Evolutionary conservation across 352 stramenopile species (phyloP), one percentile per base, ranked within the genome.

Genomic region (Phytophthora uliginosa): DNA sequence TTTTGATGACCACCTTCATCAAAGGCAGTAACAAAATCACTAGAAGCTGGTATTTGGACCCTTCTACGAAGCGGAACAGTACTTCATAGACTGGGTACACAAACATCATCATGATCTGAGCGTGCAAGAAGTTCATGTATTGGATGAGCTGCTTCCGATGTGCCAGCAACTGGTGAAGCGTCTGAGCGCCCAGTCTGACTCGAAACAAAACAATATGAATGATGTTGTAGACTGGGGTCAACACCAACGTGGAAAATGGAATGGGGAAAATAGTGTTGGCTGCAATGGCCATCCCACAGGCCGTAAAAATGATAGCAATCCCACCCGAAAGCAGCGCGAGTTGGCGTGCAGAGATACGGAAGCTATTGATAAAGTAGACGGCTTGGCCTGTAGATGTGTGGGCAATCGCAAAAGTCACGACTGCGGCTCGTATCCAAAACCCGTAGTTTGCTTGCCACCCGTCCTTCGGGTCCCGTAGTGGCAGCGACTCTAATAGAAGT

Each of bases 11-110:
- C 18, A 50, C 42, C 18, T 50, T 50, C 7, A 50, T 50, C 42
- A 50, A 8, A 7, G 42, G 42, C 20, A 50, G 18, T 10, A 50
- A 17, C 42, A 20, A 20, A 6, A 50, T 50, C 18, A 50, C 42
- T 20, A 13, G 18, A 17, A 73, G 18, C 28, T 78, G 59, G 9
- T 73, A 76, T 2, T 22, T 55, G 7, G 57, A 63, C 9, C 45
- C 54, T 17, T 66, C 57, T 1, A 47, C 47, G 34, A 40, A 51
- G 10, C 52, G 63, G 7, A 75, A 75, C 1, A 75, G 18, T 17
- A 64, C 3, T 12, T 75, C 64, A 15, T 78, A 78, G 1, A 57
- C 47, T 9, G 72, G 72, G 33, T 78, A 78, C 2, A 76, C 38
- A 10, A 76, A 69, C 50, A 66, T 40, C 54, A 77, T 63, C 20